These are phyloP conservation scores for Nakaseomyces nivariensis DNA, from an alignment of 1,139 yeast genomes.

Conservation along the genomic window DNA sequence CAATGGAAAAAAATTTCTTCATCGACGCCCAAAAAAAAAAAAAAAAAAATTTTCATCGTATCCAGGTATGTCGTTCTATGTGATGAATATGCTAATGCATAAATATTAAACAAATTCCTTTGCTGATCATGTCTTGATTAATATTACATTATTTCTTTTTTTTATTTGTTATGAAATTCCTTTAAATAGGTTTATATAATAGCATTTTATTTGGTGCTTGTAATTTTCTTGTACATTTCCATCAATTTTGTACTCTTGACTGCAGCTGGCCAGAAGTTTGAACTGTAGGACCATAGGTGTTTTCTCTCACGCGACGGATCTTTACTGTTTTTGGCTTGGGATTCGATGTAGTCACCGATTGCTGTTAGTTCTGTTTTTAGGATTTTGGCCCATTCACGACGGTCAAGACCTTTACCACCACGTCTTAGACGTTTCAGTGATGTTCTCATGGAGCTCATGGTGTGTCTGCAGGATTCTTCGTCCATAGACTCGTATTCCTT, in stretches of 20 bases:
- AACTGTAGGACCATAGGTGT: slow-evolving; percentile 87
- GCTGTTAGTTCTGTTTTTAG: slow-evolving; percentile 63
- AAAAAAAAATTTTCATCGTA: neutral
- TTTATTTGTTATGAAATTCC: neutral
- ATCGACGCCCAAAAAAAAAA: neutral
- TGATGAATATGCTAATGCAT: neutral
- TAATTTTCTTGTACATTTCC: slow-evolving; percentile 73
- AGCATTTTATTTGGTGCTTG: slow-evolving; percentile 10
- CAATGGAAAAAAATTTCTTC: neutral
- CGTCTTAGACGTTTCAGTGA: slow-evolving; percentile 67
- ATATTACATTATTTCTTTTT: neutral
- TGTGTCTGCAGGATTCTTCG: slow-evolving; percentile 55
- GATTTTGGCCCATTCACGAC: slow-evolving; percentile 73
- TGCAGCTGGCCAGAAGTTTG: slow-evolving; percentile 86
- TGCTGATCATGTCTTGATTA: too few relatives aligned
- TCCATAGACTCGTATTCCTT: slow-evolving; percentile 76
- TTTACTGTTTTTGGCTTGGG: slow-evolving; percentile 12
- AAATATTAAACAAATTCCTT: too few relatives aligned
- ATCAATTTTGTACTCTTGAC: slow-evolving; percentile 75
- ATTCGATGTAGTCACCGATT: slow-evolving; percentile 52
- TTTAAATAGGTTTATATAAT: slow-evolving; percentile 5
- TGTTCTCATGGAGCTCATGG: slow-evolving; percentile 62
- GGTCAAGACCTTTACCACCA: slow-evolving; percentile 74
- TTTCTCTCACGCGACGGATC: slow-evolving; percentile 30
- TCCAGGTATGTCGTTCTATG: neutral